Base-by-base conservation (phyloP, 176 grass and related monocot species). In the Cenchrus purpureus region DNA sequence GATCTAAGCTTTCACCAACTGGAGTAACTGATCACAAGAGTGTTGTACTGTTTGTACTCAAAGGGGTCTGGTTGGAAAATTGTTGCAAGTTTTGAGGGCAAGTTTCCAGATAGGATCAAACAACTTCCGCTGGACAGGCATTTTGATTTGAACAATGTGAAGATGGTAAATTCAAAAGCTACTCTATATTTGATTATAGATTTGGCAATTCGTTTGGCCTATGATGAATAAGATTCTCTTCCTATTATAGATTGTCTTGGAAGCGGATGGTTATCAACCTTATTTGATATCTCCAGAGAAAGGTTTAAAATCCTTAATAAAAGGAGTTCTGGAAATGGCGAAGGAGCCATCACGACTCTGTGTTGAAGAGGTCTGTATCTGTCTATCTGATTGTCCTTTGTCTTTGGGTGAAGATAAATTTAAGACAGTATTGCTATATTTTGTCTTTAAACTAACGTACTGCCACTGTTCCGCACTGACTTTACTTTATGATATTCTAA, bases 281-380 rank as follows among this genome's bases (percentile, higher is more conserved):
- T 97, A 97, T 91, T 87, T 97, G 78, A 94, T 97, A 88, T 97
- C 94, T 67, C 94, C 94, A 28, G 94, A 97, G 71, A 97, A 97
- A 87, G 94, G 94, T 88, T 90, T 97, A 75, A 90, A 65, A 28
- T 97, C 94, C 58, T 87, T 97, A 84, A 97, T 97, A 78, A 97
- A 90, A 94, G 91, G 92, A 82, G 94, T 97, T 59, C 81, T 97
- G 12, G 94, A 97, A 92, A 87, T 97, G 89, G 94, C 94, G 45
- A 97, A 97, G 79, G 94, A 97, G 84, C 94, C 94, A 74, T 97
- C 94, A 56, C 79, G 94, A 66, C 90, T 97, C 50, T 97, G 94
- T 88, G 94, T 94, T 78, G 94, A 94, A 74, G 92, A 94, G 91
- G 92, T 94, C 82, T 71, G 40, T 63, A 78, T 78, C 22, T 25